A percentile compares a stretch with the other conserved stretches of the same genome.
Evolutionary conservation across 2,329 filamentous ascomycete species (phyloP).

Genomic region (Didymellaceae sp.): DNA sequence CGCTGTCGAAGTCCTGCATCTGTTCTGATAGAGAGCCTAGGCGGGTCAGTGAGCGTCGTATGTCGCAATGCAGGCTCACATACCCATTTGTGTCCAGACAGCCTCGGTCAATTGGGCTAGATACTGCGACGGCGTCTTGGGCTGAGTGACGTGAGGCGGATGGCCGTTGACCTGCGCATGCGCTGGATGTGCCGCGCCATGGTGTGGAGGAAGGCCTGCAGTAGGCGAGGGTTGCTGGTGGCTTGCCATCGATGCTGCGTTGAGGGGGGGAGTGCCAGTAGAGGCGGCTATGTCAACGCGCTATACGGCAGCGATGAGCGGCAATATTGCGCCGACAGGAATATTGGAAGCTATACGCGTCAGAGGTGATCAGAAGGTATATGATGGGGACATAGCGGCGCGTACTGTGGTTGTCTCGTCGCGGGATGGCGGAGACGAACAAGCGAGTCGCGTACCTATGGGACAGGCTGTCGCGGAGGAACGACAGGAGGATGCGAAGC

Average conservation of each 20-base stretch:
- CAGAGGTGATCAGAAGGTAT: not conserved
- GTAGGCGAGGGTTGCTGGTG: constrained; percentile 83
- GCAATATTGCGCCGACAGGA: constrained; percentile 7
- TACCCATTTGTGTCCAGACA: constrained; percentile 94
- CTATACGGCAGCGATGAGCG: constrained; percentile 16
- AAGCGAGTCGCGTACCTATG: constrained; percentile 30
- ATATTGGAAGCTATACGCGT: not conserved
- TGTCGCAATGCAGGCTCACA: constrained; percentile 40
- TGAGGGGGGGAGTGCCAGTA: constrained; percentile 6
- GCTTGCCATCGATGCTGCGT: constrained; percentile 61
- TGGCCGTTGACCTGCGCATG: constrained; percentile 63
- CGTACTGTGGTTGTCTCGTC: constrained; percentile 26
- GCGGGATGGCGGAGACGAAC: constrained; percentile 18
- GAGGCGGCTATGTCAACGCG: constrained; percentile 8
- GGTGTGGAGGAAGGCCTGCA: constrained; percentile 72
- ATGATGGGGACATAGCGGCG: constrained; percentile 5
- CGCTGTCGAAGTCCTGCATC: constrained; percentile 86
- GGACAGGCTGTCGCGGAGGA: constrained; percentile 35
- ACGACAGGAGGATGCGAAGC: constrained; percentile 33
- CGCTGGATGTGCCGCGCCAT: constrained; percentile 70
- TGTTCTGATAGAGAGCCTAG: constrained; percentile 85
- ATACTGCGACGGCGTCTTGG: constrained; percentile 72
- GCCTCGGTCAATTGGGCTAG: constrained; percentile 81
- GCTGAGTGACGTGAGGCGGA: constrained; percentile 63
- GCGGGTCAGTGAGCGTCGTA: constrained; percentile 27